A percentile compares a stretch with the other conserved stretches of the same genome.
phyloP scores from a whole-genome alignment of 2,329 filamentous ascomycete species.

The Karstenula rhodostoma region DNA sequence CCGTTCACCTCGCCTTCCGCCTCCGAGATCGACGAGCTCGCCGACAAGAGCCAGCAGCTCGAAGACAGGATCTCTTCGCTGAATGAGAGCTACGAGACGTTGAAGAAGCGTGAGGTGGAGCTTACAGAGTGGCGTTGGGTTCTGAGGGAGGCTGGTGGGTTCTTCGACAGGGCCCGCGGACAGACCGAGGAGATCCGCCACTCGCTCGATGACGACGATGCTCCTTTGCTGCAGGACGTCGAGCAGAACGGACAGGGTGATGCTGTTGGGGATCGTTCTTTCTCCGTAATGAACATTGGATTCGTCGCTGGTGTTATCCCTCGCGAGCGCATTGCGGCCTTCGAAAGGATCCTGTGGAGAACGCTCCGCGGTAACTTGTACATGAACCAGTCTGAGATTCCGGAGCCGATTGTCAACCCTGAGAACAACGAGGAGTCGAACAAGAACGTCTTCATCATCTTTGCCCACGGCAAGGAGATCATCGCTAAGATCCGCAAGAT shows the following conservation, averaged over 20 bases:
- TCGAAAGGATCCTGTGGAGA: constrained; percentile 97
- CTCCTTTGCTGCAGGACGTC: constrained; percentile 89
- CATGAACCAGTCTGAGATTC: constrained; percentile 99
- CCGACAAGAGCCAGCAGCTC: constrained; percentile 89
- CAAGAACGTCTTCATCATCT: constrained; percentile 99
- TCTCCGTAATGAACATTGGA: constrained; percentile 98
- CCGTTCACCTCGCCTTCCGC: constrained; percentile 87
- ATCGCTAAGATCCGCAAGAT: constrained; percentile 99
- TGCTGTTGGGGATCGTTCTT: constrained; percentile 77
- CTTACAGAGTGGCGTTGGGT: constrained; percentile 99
- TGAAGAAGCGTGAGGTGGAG: constrained; percentile 97
- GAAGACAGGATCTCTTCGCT: constrained; percentile 90
- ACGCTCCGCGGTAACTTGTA: constrained; percentile 97
- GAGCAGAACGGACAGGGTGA: constrained; percentile 81
- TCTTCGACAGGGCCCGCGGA: constrained; percentile 95
- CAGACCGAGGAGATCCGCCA: constrained; percentile 96
- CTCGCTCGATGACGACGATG: constrained; percentile 86
- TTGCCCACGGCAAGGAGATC: constrained; percentile 97
- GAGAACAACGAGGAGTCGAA: constrained; percentile 88
- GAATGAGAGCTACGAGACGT: constrained; percentile 97
- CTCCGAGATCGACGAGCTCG: constrained; percentile 93
- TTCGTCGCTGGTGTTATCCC: constrained; percentile 97
- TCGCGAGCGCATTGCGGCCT: constrained; percentile 89
- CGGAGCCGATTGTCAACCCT: constrained; percentile 90
- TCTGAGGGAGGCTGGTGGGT: constrained; percentile 91